Conservation (phyloP, 129 eudicot genomes). For the Deinandra increscens region DNA sequence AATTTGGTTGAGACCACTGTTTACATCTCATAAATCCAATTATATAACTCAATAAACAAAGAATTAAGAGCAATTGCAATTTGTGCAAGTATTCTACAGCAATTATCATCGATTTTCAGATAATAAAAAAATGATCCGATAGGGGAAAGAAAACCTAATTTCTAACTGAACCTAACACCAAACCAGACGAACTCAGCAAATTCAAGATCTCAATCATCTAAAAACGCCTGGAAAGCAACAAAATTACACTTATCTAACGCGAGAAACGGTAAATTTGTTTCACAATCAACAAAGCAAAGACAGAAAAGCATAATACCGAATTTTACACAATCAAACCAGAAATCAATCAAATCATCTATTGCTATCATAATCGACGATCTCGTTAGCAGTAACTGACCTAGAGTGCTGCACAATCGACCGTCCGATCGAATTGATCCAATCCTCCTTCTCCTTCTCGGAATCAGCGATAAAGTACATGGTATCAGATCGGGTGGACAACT, state of each 20-base stretch:
- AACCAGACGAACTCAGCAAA: not conserved
- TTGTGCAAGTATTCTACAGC: conserved; percentile 1
- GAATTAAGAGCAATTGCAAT: not conserved
- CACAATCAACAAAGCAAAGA: conserved; percentile 16
- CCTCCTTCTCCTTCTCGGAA: conserved; percentile 93
- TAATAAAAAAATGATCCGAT: not conserved
- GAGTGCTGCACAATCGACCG: conserved; percentile 91
- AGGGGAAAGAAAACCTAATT: conserved; percentile 20
- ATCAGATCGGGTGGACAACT: conserved; percentile 69
- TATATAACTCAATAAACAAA: not conserved
- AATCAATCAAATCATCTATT: conserved; percentile 19
- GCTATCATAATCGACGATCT: conserved; percentile 66
- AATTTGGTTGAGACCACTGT: no score
- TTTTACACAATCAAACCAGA: conserved; percentile 25
- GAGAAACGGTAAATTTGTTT: conserved; percentile 20
- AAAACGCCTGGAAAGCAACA: not conserved
- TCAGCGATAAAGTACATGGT: conserved; percentile 94
- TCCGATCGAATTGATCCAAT: conserved; percentile 94
- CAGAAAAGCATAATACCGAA: conserved; percentile 20
- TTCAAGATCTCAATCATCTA: not conserved
- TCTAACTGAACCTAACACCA: conserved; percentile 5
- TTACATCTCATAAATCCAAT: conserved; percentile 5
- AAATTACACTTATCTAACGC: not conserved
- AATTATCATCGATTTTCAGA: not conserved
- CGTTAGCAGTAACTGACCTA: conserved; percentile 70